Conservation (phyloP, 495 filamentous ascomycete species). For the Daldinia caldariorum region DNA sequence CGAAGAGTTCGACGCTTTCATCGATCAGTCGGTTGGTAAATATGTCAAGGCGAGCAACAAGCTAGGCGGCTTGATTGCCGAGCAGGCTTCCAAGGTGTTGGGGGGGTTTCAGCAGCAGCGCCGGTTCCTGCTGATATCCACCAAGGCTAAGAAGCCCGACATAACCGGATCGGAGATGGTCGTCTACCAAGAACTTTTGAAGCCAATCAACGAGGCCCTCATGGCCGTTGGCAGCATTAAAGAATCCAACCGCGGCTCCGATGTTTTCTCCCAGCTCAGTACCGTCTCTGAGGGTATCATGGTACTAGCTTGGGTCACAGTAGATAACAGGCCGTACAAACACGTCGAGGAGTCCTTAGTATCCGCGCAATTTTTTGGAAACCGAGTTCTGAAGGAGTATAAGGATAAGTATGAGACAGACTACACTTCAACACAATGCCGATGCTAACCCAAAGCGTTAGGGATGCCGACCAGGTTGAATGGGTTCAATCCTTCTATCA, state of each 20-base stretch:
- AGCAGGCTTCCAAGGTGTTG: conserved; percentile 67
- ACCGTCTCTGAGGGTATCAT: conserved; percentile 90
- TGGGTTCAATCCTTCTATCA: conserved; percentile 90
- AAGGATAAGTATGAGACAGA: conserved; percentile 81
- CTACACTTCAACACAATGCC: not conserved
- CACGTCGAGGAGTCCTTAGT: conserved; percentile 81
- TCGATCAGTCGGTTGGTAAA: conserved; percentile 76
- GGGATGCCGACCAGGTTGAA: conserved; percentile 79
- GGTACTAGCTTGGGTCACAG: conserved; percentile 84
- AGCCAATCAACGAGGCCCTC: conserved; percentile 82
- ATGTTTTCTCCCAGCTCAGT: conserved; percentile 79
- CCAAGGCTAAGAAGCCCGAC: conserved; percentile 91
- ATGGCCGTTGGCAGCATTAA: conserved; percentile 78
- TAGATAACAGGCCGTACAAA: conserved; percentile 80
- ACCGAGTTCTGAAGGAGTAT: conserved; percentile 85
- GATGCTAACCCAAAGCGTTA: conserved; percentile 45
- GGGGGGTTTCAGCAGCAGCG: conserved; percentile 80
- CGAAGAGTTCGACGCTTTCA: conserved; percentile 84
- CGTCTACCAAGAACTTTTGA: conserved; percentile 69
- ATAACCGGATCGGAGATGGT: conserved; percentile 72
- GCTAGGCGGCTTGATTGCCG: conserved; percentile 78
- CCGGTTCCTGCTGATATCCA: conserved; percentile 86
- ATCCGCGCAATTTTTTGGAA: conserved; percentile 88
- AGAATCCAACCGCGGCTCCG: conserved; percentile 77
- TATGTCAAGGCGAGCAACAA: conserved; percentile 81